phyloP scores from a whole-genome alignment of 352 stramenopile species.

The Phytopythium helicoides region DNA sequence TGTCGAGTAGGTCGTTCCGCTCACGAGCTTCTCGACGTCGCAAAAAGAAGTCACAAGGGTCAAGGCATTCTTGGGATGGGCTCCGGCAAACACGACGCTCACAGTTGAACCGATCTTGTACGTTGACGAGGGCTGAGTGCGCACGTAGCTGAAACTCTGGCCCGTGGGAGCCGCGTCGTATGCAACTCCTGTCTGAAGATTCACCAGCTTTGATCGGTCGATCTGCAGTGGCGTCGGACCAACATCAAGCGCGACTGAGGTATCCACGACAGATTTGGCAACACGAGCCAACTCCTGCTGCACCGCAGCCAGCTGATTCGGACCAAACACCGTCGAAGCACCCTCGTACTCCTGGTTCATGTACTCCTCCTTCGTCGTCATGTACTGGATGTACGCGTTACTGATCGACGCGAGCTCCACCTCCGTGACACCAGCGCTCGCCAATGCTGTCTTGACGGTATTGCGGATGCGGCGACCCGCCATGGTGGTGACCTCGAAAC shows the following conservation, averaged over 20 bases:
- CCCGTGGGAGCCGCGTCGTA: constrained; percentile 21
- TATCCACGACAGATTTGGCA: constrained; percentile 21
- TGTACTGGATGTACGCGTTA: constrained; percentile 63
- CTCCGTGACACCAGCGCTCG: constrained; percentile 23
- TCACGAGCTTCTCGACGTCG: constrained; percentile 34
- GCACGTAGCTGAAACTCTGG: constrained; percentile 22
- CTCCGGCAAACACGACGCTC: constrained; percentile 37
- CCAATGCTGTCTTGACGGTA: constrained; percentile 25
- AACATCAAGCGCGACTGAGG: constrained; percentile 19
- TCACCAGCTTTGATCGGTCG: constrained; percentile 27
- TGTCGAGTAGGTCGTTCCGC: constrained; percentile 18
- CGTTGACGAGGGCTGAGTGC: constrained; percentile 15
- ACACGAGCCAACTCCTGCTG: constrained; percentile 49
- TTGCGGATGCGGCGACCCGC: constrained; percentile 41
- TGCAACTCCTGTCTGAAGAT: constrained; percentile 30
- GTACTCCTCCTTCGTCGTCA: constrained; percentile 68
- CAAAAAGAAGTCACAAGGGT: constrained; percentile 41
- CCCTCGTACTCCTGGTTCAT: constrained; percentile 64
- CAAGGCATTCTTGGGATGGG: constrained; percentile 44
- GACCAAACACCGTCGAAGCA: constrained; percentile 66
- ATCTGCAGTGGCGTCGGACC: constrained; percentile 36
- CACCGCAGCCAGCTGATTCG: constrained; percentile 56
- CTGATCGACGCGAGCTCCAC: constrained; percentile 50
- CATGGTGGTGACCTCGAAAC: constrained; percentile 68
- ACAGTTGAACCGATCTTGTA: constrained; percentile 36